Base-by-base conservation (phyloP, 1,284 basidiomycete genomes). In the Sporisorium scitamineum region DNA sequence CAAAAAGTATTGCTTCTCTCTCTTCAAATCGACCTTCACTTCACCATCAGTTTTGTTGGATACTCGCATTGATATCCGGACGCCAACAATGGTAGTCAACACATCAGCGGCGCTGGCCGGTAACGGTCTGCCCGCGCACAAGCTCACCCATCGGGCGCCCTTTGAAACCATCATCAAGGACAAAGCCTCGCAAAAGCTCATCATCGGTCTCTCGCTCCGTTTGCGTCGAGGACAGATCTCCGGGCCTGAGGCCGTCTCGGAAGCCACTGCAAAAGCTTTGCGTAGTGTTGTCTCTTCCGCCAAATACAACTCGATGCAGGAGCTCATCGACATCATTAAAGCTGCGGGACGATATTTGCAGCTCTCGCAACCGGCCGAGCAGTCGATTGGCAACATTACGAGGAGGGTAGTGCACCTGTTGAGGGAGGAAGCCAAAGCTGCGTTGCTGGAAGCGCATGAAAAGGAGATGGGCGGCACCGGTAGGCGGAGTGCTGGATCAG, bases 351-450 rank as follows among this genome's bases (percentile, higher is more conserved):
- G 90, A 74, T 89, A 90, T 70, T 86, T 98, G 48, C 91, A 93
- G 26, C 92, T 94, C 42, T 94, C 94, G 14, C 95, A 97, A 83
- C 94, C 94, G 11, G 55, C 61, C 95, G 96, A 99, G 85, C 92
- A 95, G 81, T 92, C 94, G 47, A 92, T 97, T 44, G 94, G 94
- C 14, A 98, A 97, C 85, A 96, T 95, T 32, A 92, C 96, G 50
- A 90, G 95, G 37, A 92, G 94, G 79, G 91, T 97, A 41, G 88
- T 97, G 34, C 94, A 95, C 83, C 92, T 97, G 81, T 92, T 98
- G 70, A 90, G 94, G 54, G 96, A 99, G 87, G 96, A 99, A 84
- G 85, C 83, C 7, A 75, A 76, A 27, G 81, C 80, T 4, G 78
- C 73, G 44, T 16, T 70, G 37, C 7, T 70, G 29, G 62, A 75